Conservation (phyloP, 257 asterid genomes). For the Henckelia pumila region DNA sequence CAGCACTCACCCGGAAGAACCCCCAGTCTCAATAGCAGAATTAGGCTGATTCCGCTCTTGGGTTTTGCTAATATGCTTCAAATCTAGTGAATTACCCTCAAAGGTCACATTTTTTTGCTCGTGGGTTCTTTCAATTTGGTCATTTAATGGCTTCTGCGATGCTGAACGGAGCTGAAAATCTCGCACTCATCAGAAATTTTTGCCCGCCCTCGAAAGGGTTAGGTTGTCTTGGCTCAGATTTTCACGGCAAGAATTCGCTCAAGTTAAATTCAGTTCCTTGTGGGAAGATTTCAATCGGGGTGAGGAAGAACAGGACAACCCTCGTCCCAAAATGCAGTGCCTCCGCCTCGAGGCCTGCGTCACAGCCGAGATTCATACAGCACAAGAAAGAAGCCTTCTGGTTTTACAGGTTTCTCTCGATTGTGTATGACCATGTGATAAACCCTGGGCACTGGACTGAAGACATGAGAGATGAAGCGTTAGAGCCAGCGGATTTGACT, state of each 20-base stretch:
- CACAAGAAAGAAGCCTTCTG: constrained; percentile 96
- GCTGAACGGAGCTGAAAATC: constrained; percentile 62
- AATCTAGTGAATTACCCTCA: neutral
- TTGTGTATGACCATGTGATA: constrained; percentile 87
- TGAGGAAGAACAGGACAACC: constrained; percentile 28
- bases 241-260: constrained; percentile 39
- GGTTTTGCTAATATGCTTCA: neutral
- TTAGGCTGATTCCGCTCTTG: neutral
- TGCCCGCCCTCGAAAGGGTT: constrained; percentile 47
- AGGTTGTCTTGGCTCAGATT: constrained; percentile 48
- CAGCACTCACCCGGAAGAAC: neutral
- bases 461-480: constrained; percentile 96
- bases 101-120: constrained; percentile 4
- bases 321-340: constrained; percentile 61
- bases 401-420: constrained; percentile 85
- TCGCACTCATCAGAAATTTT: constrained; percentile 35
- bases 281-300: constrained; percentile 32
- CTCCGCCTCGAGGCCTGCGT: constrained; percentile 76
- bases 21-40: neutral
- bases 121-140: constrained; percentile 8
- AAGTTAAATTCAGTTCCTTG: constrained; percentile 37
- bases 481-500: constrained; percentile 81
- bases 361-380: constrained; percentile 90
- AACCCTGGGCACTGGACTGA: constrained; percentile 99
- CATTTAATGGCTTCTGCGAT: constrained; percentile 61